Conservation (phyloP, 352 stramenopile genomes). For the Plasmopara viticola region DNA sequence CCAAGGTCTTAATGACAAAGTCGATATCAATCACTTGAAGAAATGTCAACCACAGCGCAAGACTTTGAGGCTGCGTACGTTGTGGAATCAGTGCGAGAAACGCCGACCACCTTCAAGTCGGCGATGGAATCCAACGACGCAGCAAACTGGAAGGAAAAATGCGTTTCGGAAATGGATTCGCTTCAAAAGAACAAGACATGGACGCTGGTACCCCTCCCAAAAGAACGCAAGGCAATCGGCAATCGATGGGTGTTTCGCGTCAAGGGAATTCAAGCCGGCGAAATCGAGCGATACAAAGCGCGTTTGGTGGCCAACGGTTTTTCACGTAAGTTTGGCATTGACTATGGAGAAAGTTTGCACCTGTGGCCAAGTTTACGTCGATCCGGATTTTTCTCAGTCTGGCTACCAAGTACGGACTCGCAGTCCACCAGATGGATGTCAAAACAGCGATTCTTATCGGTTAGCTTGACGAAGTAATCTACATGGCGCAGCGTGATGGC, state of each 20-base stretch:
- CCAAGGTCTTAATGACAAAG: no score
- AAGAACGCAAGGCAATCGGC: no score
- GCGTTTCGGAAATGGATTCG: not conserved
- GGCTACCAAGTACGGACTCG: not conserved
- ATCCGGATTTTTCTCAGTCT: not conserved
- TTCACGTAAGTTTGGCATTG: not conserved
- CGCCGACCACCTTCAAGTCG: not conserved
- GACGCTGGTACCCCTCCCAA: not conserved
- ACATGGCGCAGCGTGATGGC: slow-evolving; percentile 14
- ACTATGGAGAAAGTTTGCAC: not conserved
- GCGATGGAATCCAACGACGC: not conserved
- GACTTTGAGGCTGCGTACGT: no score
- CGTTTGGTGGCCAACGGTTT: not conserved
- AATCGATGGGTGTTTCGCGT: not conserved
- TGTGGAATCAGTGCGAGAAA: not conserved
- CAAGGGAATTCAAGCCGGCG: not conserved
- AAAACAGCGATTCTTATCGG: slow-evolving; percentile 22
- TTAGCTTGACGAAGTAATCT: slow-evolving; percentile 15
- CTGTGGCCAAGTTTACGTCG: not conserved
- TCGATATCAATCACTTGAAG: not conserved
- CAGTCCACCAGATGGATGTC: slow-evolving; percentile 17
- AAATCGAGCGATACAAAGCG: not conserved
- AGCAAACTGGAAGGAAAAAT: no score
- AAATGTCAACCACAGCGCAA: not conserved
- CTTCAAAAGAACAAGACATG: not conserved